These are phyloP conservation scores for Umbilicaria muhlenbergii DNA, from an alignment of 495 filamentous ascomycete species.

Conservation along the genomic window DNA sequence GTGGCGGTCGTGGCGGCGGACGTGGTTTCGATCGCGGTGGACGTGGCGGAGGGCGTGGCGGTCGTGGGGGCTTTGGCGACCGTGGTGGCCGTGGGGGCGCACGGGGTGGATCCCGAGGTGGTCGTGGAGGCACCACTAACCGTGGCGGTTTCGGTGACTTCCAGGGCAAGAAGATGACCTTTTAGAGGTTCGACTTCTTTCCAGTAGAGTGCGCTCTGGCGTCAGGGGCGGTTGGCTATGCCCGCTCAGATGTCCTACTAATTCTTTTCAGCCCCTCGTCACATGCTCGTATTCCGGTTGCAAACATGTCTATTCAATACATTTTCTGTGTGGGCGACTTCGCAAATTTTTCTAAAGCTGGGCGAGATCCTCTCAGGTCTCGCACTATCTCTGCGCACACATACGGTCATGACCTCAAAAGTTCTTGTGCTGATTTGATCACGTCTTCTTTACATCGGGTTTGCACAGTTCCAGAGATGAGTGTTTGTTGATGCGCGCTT, in stretches of 20 bases:
- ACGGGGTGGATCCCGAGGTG: constrained; percentile 26
- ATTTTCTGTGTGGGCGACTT: no score
- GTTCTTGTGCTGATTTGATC: no score
- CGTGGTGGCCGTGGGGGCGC: constrained; percentile 29
- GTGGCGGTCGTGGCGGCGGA: constrained; percentile 32
- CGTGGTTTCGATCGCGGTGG: constrained; percentile 36
- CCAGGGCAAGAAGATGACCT: constrained; percentile 83
- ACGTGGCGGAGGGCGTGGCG: constrained; percentile 35
- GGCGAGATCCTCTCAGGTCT: no score
- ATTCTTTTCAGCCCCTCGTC: neutral
- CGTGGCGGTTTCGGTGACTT: constrained; percentile 70
- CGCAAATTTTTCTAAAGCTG: no score
- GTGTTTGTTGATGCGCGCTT: no score
- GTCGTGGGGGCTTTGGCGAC: constrained; percentile 34
- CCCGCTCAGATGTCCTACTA: neutral
- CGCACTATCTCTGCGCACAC: no score
- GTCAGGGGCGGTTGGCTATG: neutral
- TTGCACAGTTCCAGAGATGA: no score
- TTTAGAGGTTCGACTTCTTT: constrained; percentile 32
- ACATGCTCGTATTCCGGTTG: no score
- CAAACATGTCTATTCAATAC: no score
- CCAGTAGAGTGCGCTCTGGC: neutral
- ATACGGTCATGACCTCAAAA: no score
- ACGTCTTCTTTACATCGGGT: no score
- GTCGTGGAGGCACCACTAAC: constrained; percentile 44